phyloP scores from a whole-genome alignment of 805 yeast species.

The Ogataea methanolica region DNA sequence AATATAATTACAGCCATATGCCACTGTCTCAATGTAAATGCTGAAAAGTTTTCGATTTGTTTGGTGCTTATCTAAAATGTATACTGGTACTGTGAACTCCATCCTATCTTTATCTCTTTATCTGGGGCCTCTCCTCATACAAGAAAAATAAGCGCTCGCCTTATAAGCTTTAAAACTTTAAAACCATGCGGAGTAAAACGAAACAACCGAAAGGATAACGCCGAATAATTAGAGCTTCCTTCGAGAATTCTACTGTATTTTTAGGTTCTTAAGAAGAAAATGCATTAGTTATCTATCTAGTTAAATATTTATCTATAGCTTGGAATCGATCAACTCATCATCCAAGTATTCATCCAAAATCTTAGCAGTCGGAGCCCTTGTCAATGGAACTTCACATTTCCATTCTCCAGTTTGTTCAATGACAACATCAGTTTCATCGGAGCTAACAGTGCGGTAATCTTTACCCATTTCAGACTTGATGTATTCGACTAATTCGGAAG shows the following conservation, averaged over 20 bases:
- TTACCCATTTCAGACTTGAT: constrained; percentile 11
- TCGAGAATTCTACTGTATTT: too few relatives aligned
- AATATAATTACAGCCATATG: too few relatives aligned
- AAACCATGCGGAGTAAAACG: background rate
- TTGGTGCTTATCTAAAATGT: too few relatives aligned
- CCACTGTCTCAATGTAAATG: too few relatives aligned
- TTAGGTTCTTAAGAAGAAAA: too few relatives aligned
- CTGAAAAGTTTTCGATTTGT: too few relatives aligned
- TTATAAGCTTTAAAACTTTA: too few relatives aligned
- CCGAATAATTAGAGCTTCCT: background rate
- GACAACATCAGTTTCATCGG: constrained; percentile 34
- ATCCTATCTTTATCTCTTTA: too few relatives aligned
- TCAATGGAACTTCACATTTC: constrained; percentile 48
- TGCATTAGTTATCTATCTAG: background rate
- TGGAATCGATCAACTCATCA: constrained; percentile 14
- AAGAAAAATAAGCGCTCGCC: too few relatives aligned
- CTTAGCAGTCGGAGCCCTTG: constrained; percentile 60
- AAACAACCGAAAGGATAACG: background rate
- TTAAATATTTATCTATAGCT: constrained; percentile 11
- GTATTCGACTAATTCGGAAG: constrained; percentile 13
- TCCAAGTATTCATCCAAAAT: constrained; percentile 22
- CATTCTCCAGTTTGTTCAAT: constrained; percentile 48
- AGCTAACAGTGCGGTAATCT: constrained; percentile 9
- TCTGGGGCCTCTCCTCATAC: too few relatives aligned
- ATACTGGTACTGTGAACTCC: too few relatives aligned